Base-by-base conservation (phyloP, 176 grass and related monocot species). In the Musa schizocarpa region DNA sequence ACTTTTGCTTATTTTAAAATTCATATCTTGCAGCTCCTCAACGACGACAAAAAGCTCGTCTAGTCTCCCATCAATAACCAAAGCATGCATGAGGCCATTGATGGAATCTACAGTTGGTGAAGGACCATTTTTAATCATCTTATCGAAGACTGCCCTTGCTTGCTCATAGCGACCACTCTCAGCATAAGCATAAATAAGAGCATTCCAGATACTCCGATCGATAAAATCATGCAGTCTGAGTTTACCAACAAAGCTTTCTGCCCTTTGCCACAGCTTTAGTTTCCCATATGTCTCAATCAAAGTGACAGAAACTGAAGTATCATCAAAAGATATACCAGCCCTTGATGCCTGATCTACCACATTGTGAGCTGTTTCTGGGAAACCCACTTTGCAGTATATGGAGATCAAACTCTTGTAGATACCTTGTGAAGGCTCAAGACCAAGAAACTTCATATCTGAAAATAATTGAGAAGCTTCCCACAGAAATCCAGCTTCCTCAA, bases 1-100 rank as follows among this genome's bases (percentile, higher is more conserved):
- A 73, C 93, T 97, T 88, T 88, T 97, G 77, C 85, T 90, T 62
- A 97, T 97, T 77, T 88, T 97, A 80, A 97, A 93, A 67, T 86
- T 82, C 85, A 93, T 83, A 78, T 93, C 93, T 87, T 97, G 93
- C 85, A 97, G 83, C 71, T 97, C 86, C 74, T 87, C 55, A 55
- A 97, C 80, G 81, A 93, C 80, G 50, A 97, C 90, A 78, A 90
- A 97, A 81, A 92, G 72, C 82, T 97, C 93, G 59, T 97, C 66
- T 56, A 92, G 81, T 61, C 93, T 90, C 20, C 85, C 88, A 85
- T 97, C 90, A 81, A 81, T 29, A 81, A 97, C 81, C 88, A 97
- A 88, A 82, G 90, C 87, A 26, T 70, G 87, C 86, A 97, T 91
- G 75, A 93, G 85, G 53, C 87, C 93, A 54, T 97, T 97, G 74